Evolutionary conservation across 2,329 filamentous ascomycete genomes (phyloP).

Genomic region (Decorospora gaudefroyi): DNA sequence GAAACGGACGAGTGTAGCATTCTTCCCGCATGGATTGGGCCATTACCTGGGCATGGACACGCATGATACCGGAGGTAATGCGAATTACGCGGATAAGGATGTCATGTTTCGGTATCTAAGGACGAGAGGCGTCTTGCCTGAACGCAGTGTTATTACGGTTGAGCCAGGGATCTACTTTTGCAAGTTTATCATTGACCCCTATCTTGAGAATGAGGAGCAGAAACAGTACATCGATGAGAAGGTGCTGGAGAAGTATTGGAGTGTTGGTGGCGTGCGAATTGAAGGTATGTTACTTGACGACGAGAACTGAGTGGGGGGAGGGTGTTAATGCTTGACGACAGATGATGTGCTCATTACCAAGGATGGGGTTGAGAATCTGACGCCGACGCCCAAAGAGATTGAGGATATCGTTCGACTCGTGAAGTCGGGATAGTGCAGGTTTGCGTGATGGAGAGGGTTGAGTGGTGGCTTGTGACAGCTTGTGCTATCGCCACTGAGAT

Average conservation of each 20-base stretch:
- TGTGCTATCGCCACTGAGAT: no score
- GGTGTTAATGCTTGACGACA: constrained; percentile 20
- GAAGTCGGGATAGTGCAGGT: constrained; percentile 21
- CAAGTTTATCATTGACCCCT: constrained; percentile 71
- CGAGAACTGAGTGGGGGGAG: background rate
- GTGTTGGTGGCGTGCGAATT: constrained; percentile 85
- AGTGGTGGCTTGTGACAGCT: background rate
- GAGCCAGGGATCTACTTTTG: constrained; percentile 89
- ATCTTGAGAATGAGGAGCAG: constrained; percentile 65
- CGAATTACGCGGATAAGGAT: constrained; percentile 69
- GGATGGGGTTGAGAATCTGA: constrained; percentile 80
- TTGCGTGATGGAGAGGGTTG: background rate
- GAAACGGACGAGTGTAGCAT: constrained; percentile 53
- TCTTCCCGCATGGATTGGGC: constrained; percentile 58
- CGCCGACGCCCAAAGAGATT: constrained; percentile 72
- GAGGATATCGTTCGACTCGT: constrained; percentile 69
- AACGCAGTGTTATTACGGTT: constrained; percentile 85
- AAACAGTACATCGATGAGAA: constrained; percentile 67
- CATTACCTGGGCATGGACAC: constrained; percentile 60
- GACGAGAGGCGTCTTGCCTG: constrained; percentile 74
- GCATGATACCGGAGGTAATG: constrained; percentile 56
- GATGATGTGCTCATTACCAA: constrained; percentile 84
- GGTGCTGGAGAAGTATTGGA: constrained; percentile 70
- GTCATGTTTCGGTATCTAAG: constrained; percentile 85
- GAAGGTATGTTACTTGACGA: constrained; percentile 57